Percentiles rank a stretch among this genome's conserved stretches.
These are phyloP conservation scores for Quercus bicolor DNA, from an alignment of 306 rosid genomes.

Conservation along the genomic window DNA sequence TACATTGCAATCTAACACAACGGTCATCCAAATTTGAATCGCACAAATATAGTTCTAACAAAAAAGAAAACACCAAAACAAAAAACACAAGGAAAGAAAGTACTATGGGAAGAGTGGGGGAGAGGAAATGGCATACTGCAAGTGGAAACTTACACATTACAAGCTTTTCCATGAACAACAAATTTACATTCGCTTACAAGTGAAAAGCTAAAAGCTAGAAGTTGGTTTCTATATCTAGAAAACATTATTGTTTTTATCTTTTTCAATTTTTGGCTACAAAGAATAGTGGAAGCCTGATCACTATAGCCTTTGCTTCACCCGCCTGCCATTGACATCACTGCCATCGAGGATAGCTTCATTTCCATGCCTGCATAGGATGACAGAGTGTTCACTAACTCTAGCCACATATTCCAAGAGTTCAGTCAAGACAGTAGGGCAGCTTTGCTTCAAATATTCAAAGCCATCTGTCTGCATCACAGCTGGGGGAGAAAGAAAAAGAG, in stretches of 20 bases:
- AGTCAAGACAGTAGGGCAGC: slow-evolving; percentile 78
- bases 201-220: slow-evolving; percentile 27
- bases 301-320: slow-evolving; percentile 89
- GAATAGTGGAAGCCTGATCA: slow-evolving; percentile 13
- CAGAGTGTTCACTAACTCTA: slow-evolving; percentile 67
- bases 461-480: slow-evolving; percentile 96
- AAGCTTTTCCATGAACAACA: slow-evolving; percentile 4
- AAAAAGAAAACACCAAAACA: background rate
- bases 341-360: slow-evolving; percentile 73
- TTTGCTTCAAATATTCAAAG: slow-evolving; percentile 80
- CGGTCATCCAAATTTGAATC: background rate
- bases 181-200: slow-evolving; percentile 47
- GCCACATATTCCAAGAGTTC: slow-evolving; percentile 89
- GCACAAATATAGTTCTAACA: background rate
- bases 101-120: background rate
- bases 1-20: background rate
- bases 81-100: background rate
- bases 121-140: background rate
- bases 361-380: slow-evolving; percentile 50
- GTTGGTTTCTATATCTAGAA: slow-evolving; percentile 33
- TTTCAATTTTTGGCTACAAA: slow-evolving; percentile 20
- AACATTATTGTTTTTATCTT: slow-evolving; percentile 26
- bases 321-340: slow-evolving; percentile 78
- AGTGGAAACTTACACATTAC: background rate
- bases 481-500: slow-evolving; percentile 23